Evolutionary conservation across 192 early-diverging fungal genomes (phyloP), one percentile per base, ranked within the genome.

Genomic region (Backusella morwellensis): DNA sequence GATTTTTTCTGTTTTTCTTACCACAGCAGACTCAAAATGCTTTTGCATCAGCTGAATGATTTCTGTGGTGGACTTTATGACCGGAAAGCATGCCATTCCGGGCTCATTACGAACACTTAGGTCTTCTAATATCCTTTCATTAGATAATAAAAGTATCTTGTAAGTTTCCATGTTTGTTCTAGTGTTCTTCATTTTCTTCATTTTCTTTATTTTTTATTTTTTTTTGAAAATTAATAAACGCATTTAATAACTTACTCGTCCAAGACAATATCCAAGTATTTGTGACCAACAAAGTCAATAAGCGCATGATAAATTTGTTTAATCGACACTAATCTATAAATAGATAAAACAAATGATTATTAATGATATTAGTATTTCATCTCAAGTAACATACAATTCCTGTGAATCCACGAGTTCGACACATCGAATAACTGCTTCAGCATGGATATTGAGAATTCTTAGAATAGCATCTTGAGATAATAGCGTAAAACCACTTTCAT

Each of bases 251-350:
- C 80, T 77, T 86, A 89, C 85, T 85, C 84, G 35, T 99, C 96
- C 50, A 98, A 78, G 12, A 95, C 94, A 7, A 87, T 89, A 66
- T 95, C 92, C 66, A 99, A 77, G 75, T 97, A 99, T 73, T 91
- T 87, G 56, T 88, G 86, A 68, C 95, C 96, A n/a, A 96, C 82
- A 38, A 88, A 89, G 21, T 96, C 88, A 12, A 96, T 83, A 21
- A 99, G 82, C 21, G 93, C 83, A 66, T 88, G 88, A 78, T 95
- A 97, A 23, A 98, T 82, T 6, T 79, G 79, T 5, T 87, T 85
- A 1, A 90, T 89, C 63, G 92, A 86, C 23, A 89, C 88, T 7
- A 95, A 80, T 50, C 92, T 92, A 71, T 26, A 42, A 74, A 77
- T 73, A 52, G 44, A 29, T 32, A 9, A 26, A 69, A 69, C 32